phyloP scores from a whole-genome alignment of 225 moss, liverwort and hornwort species.

The Thuidium tamariscinum region DNA sequence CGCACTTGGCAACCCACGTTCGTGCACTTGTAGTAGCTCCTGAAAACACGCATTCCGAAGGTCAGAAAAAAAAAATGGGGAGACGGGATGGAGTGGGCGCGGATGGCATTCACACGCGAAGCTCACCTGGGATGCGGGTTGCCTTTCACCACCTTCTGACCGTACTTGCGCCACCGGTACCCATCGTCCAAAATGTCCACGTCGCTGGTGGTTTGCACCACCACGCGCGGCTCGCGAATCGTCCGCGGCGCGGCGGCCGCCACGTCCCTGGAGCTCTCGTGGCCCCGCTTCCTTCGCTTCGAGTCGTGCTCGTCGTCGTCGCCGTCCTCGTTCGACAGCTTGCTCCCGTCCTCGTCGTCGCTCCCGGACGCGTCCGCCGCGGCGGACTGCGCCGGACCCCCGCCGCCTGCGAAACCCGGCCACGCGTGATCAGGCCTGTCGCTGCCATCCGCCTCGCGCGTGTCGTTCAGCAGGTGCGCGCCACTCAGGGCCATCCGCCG shows the following conservation, averaged over 20 bases:
- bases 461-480: constrained; percentile 41
- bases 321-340: constrained; percentile 64
- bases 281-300: constrained; percentile 66
- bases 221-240: constrained; percentile 91
- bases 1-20: constrained; percentile 77
- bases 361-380: constrained; percentile 54
- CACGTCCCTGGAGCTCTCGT: constrained; percentile 45
- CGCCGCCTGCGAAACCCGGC: constrained; percentile 39
- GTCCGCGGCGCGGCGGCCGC: constrained; percentile 59
- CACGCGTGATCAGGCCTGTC: constrained; percentile 35
- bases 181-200: constrained; percentile 97
- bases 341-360: constrained; percentile 78
- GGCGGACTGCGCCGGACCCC: constrained; percentile 15
- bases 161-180: constrained; percentile 97
- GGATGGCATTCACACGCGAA: not conserved
- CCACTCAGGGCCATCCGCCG: constrained; percentile 65
- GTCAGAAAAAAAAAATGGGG: not conserved
- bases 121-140: constrained; percentile 83
- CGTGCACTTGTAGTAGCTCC: constrained; percentile 99
- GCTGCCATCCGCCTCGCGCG: constrained; percentile 30
- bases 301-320: constrained; percentile 84
- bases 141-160: constrained; percentile 98
- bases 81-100: no score
- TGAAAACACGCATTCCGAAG: not conserved
- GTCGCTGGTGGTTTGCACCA: constrained; percentile 93